Base-by-base conservation (phyloP, 192 early-diverging fungal genomes). In the Coemansia sp. region DNA sequence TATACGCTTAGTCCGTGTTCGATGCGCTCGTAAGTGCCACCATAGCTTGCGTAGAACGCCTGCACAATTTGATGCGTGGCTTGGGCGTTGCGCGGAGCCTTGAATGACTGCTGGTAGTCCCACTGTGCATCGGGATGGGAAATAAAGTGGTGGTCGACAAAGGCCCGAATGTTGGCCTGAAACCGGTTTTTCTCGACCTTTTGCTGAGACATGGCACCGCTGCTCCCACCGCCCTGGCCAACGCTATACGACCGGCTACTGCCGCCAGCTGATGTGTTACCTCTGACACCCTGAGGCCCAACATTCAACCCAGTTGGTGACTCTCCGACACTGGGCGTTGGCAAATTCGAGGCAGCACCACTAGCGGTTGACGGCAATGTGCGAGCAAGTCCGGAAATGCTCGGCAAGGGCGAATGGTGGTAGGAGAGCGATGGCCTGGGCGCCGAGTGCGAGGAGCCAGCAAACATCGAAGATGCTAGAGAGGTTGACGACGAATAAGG, bases 61-160 rank as follows among this genome's bases (percentile, higher is more conserved):
- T 81, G 69, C 20, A 63, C 63, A 23, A 81, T 72, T 37, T 81
- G 69, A 45, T 72, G 78, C 20, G 78, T 81, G 24, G 69, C 53
- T 46, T 75, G 73, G 11, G 78, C 73, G 55, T 81, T 81, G 62
- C 66, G 73, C 63, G 78, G 78, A 18, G 78, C 73, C 56, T 81
- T 81, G 63, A 81, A 81, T 5, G 78, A 81, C 69, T 81, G 78
- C 66, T 81, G 72, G 55, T 81, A 81, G 66, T 81, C 78, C 78
- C 78, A 81, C 35, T 51, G 72, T 37, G 70, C 39, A 43, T 69
- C 69, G 8, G 40, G 26, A 26, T 46, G 40, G 13, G 26, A 50
- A 40, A 60, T 69, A 65, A 81, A 81, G 50, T 75, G 64, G 59
- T 81, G 69, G 57, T 81, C 78, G 20, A 81, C 78, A 66, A 75